Percentiles rank a stretch among this genome's conserved stretches.
Conservation (phyloP, 345 rosid genomes). For the Camelina hispida region DNA sequence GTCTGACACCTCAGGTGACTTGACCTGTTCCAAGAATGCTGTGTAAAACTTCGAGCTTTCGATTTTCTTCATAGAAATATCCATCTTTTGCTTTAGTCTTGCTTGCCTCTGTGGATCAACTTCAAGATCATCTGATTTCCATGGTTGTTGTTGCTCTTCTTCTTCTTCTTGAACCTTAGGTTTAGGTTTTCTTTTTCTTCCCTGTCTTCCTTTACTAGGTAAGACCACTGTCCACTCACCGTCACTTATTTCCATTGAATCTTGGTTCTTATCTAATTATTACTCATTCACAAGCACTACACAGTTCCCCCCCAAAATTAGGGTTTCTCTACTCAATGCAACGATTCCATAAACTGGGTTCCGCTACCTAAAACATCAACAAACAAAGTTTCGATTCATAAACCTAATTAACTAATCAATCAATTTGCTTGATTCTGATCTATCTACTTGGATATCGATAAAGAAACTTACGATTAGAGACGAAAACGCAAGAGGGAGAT, state of each 20-base stretch:
- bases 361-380: slow-evolving; percentile 16
- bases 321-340: slow-evolving; percentile 23
- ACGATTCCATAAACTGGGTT: slow-evolving; percentile 11
- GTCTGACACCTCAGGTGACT: slow-evolving; percentile 51
- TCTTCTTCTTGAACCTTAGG: slow-evolving; percentile 35
- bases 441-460: neutral
- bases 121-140: slow-evolving; percentile 64
- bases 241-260: slow-evolving; percentile 36
- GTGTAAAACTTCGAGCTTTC: slow-evolving; percentile 64
- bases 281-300: neutral
- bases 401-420: slow-evolving; percentile 1
- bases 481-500: neutral
- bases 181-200: slow-evolving; percentile 48
- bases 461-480: slow-evolving; percentile 8
- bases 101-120: slow-evolving; percentile 54
- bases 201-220: slow-evolving; percentile 56
- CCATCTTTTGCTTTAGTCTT: slow-evolving; percentile 62
- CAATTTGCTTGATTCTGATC: neutral
- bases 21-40: slow-evolving; percentile 63
- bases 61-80: slow-evolving; percentile 52
- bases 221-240: slow-evolving; percentile 86
- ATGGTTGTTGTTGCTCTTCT: slow-evolving; percentile 49
- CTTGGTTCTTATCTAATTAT: neutral
- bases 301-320: neutral
- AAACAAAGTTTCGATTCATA: neutral